These are phyloP conservation scores for Polyporus arcularius DNA, from an alignment of 768 basidiomycete genomes.

Conservation along the genomic window DNA sequence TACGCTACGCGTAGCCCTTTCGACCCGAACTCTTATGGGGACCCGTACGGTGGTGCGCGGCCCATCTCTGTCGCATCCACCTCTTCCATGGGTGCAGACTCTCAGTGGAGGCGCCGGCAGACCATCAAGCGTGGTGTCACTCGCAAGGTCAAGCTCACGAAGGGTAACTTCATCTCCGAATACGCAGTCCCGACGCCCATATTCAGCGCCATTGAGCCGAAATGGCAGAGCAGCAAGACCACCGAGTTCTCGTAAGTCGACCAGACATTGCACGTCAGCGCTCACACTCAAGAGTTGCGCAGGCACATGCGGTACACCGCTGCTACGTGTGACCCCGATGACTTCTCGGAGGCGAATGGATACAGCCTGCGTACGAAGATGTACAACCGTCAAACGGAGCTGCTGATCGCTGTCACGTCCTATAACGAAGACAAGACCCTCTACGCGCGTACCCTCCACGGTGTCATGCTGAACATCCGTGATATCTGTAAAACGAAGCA, in stretches of 20 bases:
- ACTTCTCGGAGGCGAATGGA: constrained; percentile 76
- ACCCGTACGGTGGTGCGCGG: constrained; percentile 55
- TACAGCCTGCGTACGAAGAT: constrained; percentile 83
- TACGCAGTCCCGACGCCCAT: constrained; percentile 87
- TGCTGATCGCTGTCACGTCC: constrained; percentile 92
- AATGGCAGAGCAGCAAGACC: constrained; percentile 69
- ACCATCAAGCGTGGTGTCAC: constrained; percentile 92
- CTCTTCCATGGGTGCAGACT: constrained; percentile 38
- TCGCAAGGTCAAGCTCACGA: constrained; percentile 90
- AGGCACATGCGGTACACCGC: constrained; percentile 95
- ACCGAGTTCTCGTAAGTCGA: constrained; percentile 82
- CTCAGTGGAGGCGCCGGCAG: constrained; percentile 70
- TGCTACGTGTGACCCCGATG: constrained; percentile 89
- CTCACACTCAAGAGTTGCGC: constrained; percentile 5
- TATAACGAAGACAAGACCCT: constrained; percentile 93
- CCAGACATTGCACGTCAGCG: not conserved
- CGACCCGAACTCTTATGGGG: constrained; percentile 65
- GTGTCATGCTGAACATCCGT: constrained; percentile 96
- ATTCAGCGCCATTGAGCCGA: constrained; percentile 76
- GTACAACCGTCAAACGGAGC: constrained; percentile 88
- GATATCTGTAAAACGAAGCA: constrained; percentile 97
- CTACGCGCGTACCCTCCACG: constrained; percentile 90
- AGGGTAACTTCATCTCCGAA: constrained; percentile 91
- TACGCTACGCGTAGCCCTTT: constrained; percentile 27
- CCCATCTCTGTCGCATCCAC: constrained; percentile 42